A percentile compares a stretch with the other conserved stretches of the same genome.
These are phyloP conservation scores for Hapsidospora chrysogenum DNA, from an alignment of 495 filamentous ascomycete genomes.

Conservation along the genomic window DNA sequence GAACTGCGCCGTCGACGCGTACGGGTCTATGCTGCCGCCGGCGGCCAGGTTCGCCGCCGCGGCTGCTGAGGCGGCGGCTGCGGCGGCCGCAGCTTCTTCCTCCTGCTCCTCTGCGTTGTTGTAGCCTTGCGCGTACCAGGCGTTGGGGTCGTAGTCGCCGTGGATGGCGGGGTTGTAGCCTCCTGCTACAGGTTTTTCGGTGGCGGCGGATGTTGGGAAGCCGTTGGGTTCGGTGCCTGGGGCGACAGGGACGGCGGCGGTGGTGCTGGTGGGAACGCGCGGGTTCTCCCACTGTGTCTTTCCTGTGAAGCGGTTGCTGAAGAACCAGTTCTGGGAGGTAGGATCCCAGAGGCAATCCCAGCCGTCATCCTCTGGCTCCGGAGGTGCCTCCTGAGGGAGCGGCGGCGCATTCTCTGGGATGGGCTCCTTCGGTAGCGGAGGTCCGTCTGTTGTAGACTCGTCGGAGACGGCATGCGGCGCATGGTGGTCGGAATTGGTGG, in stretches of 20 bases:
- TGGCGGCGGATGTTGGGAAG: slow-evolving; percentile 5
- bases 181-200: slow-evolving; percentile 20
- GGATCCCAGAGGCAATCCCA: slow-evolving; percentile 80
- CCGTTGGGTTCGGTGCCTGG: slow-evolving; percentile 6
- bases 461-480: too few relatives aligned
- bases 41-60: slow-evolving; percentile 25
- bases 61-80: slow-evolving; percentile 50
- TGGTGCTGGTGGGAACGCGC: slow-evolving; percentile 38
- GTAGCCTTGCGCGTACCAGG: slow-evolving; percentile 63
- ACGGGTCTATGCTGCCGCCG: slow-evolving; percentile 49
- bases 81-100: slow-evolving; percentile 17
- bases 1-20: slow-evolving; percentile 58
- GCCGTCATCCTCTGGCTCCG: slow-evolving; percentile 51
- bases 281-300: slow-evolving; percentile 82
- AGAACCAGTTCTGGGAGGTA: slow-evolving; percentile 58
- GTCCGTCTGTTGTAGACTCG: too few relatives aligned
- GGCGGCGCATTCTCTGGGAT: slow-evolving; percentile 16
- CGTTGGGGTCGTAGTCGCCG: slow-evolving; percentile 86
- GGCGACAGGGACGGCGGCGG: slow-evolving; percentile 5
- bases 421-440: slow-evolving; percentile 1
- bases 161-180: slow-evolving; percentile 95
- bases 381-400: slow-evolving; percentile 15
- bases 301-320: slow-evolving; percentile 70
- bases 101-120: slow-evolving; percentile 15
- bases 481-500: too few relatives aligned